Conservation (phyloP, 1,284 basidiomycete species). For the Ceratobasidium sp. region DNA sequence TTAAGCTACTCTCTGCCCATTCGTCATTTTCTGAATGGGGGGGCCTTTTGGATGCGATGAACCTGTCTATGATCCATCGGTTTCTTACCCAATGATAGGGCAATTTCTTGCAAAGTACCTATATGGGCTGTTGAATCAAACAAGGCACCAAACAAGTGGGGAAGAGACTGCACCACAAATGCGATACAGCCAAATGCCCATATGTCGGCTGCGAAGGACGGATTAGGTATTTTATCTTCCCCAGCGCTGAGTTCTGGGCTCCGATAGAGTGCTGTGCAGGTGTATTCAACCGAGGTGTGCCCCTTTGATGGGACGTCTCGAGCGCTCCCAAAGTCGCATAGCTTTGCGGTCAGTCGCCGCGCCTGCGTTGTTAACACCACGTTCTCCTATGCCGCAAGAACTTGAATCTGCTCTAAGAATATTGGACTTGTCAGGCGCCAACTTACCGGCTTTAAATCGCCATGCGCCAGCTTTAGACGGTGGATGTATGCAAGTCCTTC, state of each 20-base stretch:
- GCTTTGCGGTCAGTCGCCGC: conserved; percentile 3
- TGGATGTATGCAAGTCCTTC: conserved; percentile 17
- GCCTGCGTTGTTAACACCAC: neutral
- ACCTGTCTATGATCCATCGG: conserved; percentile 19
- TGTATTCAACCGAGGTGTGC: neutral
- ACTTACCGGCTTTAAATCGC: conserved; percentile 26
- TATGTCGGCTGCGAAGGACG: conserved; percentile 16
- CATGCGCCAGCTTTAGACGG: conserved; percentile 5
- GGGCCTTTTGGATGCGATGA: conserved; percentile 17
- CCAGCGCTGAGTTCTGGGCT: conserved; percentile 26
- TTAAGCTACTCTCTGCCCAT: conserved; percentile 6
- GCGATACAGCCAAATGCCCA: conserved; percentile 33
- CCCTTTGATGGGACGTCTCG: neutral
- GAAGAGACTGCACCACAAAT: conserved; percentile 27
- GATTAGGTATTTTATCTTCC: neutral
- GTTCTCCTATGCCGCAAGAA: conserved; percentile 9
- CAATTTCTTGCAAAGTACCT: conserved; percentile 27
- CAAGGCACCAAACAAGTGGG: too few relatives aligned
- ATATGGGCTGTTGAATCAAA: too few relatives aligned
- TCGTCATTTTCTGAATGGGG: conserved; percentile 12
- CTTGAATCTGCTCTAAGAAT: too few relatives aligned
- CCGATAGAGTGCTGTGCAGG: conserved; percentile 9
- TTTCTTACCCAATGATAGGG: conserved; percentile 28
- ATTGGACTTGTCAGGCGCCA: too few relatives aligned
- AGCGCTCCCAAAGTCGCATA: conserved; percentile 34